A percentile compares a stretch with the other conserved stretches of the same genome.
These are phyloP conservation scores for Boechera stricta DNA, from an alignment of 345 rosid species.

Conservation along the genomic window DNA sequence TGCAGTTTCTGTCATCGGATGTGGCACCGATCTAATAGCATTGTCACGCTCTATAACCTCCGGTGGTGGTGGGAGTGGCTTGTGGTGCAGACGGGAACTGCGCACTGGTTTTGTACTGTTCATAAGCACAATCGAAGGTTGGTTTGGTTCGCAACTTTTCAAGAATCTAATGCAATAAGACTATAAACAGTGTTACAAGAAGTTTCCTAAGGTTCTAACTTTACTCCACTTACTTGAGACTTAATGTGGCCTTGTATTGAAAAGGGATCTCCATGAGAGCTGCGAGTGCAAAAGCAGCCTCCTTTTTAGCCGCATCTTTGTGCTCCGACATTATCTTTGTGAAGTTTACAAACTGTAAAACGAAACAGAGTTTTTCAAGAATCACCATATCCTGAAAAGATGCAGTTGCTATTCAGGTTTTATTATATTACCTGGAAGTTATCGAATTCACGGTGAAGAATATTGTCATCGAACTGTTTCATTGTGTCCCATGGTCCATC, in stretches of 20 bases:
- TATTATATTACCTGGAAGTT: slow-evolving; percentile 76
- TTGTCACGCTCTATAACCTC: slow-evolving; percentile 72
- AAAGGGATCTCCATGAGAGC: slow-evolving; percentile 96
- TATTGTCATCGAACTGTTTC: slow-evolving; percentile 88
- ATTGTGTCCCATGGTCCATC: slow-evolving; percentile 98
- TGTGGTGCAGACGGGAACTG: slow-evolving; percentile 42
- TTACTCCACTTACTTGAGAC: slow-evolving; percentile 55
- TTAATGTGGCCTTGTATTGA: slow-evolving; percentile 84
- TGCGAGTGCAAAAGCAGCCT: slow-evolving; percentile 89
- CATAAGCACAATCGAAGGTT: slow-evolving; percentile 40
- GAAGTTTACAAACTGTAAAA: slow-evolving; percentile 84
- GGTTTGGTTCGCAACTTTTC: slow-evolving; percentile 24
- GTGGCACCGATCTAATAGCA: slow-evolving; percentile 51
- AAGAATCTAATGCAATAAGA: slow-evolving; percentile 9
- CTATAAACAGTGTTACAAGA: not conserved
- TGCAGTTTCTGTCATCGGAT: slow-evolving; percentile 32
- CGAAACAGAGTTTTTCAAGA: slow-evolving; percentile 1
- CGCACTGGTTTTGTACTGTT: slow-evolving; percentile 47
- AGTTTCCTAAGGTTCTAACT: slow-evolving; percentile 10
- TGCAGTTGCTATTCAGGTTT: not conserved
- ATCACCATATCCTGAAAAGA: not conserved
- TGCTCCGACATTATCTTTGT: slow-evolving; percentile 83
- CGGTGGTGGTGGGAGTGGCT: slow-evolving; percentile 75
- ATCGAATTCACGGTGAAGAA: slow-evolving; percentile 87
- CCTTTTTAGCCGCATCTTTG: slow-evolving; percentile 65